Base-by-base conservation (phyloP, 1,139 yeast species). In the Geotrichum cucujoidarum region DNA sequence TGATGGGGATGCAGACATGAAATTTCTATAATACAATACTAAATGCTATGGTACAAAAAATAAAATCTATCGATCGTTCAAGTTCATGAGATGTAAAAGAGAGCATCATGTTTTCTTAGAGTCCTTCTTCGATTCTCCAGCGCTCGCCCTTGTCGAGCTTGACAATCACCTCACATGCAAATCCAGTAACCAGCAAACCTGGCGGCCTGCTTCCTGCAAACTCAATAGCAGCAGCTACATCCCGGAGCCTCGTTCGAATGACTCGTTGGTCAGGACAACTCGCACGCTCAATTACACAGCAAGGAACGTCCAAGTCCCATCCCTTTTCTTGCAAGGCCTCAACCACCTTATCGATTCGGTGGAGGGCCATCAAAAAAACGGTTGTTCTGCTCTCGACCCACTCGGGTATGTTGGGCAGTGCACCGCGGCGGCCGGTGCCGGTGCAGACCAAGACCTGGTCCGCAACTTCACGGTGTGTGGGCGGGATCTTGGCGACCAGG, bases 381-480 rank as follows among this genome's bases (percentile, higher is more conserved):
- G 95, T 83, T 0, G 98, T 92, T 58, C 97, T 70, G 2, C 83
- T 68, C 31, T 69, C 63, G 2, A 79, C 83, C 67, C 75, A 90
- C 49, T 79, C 83, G 0, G 98, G 97, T 16, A 87, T 69, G 45
- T 73, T 73, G 1, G 96, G 96, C 43, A 87, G 66, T 2, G 81
- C 82, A 2, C 97, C 97, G 34, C 83, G 79, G 51, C 95, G 78
- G 0, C 97, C 97, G 0, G 96, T 89, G 10, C 98, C 98, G 0
- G 98, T 92, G 65, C 96, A 88, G 25, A 92, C 81, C 48, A 90
- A 73, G 1, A 90, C 90, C 66, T 90, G 97, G 64, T 90, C 97
- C 2, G 95, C 88, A 1, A 87, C 90, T 40, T 86, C 94, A 54
- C 98, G 72, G 61, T 89, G 96, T 0, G 98, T 92, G 13, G 95